Conservation (phyloP, 345 rosid genomes). For the Gossypium rotundifolium region DNA sequence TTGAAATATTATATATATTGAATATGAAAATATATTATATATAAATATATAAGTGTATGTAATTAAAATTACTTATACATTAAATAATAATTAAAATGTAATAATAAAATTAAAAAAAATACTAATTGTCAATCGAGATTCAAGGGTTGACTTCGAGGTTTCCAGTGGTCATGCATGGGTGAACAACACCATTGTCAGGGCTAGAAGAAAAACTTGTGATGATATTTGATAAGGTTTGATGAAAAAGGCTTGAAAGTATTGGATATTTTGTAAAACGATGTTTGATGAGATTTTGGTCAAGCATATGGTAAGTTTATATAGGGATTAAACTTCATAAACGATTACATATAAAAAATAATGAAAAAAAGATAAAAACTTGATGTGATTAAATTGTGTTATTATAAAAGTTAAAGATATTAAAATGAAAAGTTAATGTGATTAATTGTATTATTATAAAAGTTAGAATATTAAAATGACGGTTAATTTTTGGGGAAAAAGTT, state of each 20-base stretch:
- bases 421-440: neutral
- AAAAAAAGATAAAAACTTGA: neutral
- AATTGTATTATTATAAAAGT: neutral
- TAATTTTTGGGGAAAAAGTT: too few species aligned
- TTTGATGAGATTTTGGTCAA: neutral
- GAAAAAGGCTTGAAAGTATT: neutral
- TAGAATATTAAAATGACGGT: neutral
- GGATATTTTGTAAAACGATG: conserved; percentile 1
- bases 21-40: too few species aligned
- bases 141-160: conserved; percentile 11
- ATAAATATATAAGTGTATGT: too few species aligned
- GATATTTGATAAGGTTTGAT: neutral
- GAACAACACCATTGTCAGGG: neutral
- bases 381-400: neutral
- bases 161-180: neutral
- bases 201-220: neutral
- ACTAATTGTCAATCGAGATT: conserved; percentile 17
- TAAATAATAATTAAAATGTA: too few species aligned
- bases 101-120: too few species aligned
- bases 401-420: neutral
- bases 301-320: neutral
- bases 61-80: too few species aligned
- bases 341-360: neutral
- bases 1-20: too few species aligned
- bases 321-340: neutral